Evolutionary conservation across 352 stramenopile species (phyloP), one percentile per base, ranked within the genome.

Genomic region (Globisporangium irregulare): DNA sequence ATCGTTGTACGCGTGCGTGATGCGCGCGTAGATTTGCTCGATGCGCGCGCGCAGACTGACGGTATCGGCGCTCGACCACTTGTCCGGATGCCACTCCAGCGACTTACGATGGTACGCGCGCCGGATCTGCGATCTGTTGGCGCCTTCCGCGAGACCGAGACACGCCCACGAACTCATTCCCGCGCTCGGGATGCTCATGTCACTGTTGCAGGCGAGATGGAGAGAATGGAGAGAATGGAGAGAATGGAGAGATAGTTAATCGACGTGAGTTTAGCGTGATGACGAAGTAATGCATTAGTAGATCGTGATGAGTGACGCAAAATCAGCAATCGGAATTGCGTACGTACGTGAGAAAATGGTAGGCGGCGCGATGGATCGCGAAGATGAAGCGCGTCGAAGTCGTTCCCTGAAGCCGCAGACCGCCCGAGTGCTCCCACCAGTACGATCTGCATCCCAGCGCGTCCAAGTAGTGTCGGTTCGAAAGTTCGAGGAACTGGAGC

Each of bases 61-160:
- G 59, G 73, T 68, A 32, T 74, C 56, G 7, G 57, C 43, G 36
- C 73, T 62, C 27, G 78, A 67, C 81, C 84, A 90, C 69, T 88
- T 90, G 73, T 92, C 84, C 9, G 84, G 82, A 70, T 92, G 82
- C 81, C 82, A 92, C 66, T 89, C 76, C 58, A 92, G 73, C 34
- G 80, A 85, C 3, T 73, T 75, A n/a, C 67, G 72, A 59, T 91
- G 84, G 59, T 90, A 91, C 41, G 79, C 82, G 8, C 70, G 74
- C 14, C 82, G 79, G 68, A 92, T 86, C 18, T 67, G 71, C 41
- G 71, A 68, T 24, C 73, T 83, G 15, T 75, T 86, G 22, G 76
- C 77, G 48, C 72, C 74, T 51, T 81, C 72, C 9, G 66, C 61
- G 46, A 92, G 62, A 1, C 76, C 79, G 1, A 91, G 73, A 22